These are phyloP conservation scores for Cystobasidium sp. DNA, from an alignment of 1,284 basidiomycete species.

Conservation along the genomic window DNA sequence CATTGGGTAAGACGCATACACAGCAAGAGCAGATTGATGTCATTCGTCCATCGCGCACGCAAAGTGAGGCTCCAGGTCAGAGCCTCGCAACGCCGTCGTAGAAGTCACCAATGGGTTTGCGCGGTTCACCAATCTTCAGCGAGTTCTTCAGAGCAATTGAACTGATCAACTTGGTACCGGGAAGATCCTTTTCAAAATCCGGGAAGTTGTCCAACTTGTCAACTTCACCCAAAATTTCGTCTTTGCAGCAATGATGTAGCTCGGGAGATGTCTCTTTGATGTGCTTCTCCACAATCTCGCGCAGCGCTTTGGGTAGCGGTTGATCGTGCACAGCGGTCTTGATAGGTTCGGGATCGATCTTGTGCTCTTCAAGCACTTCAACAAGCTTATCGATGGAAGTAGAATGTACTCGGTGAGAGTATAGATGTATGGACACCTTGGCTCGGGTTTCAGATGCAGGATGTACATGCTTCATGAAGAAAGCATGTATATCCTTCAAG, in stretches of 20 bases:
- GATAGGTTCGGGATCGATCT: conserved; percentile 70
- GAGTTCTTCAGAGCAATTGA: conserved; percentile 3
- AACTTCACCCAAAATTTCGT: conserved; percentile 24
- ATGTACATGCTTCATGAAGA: conserved; percentile 75
- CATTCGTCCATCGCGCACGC: neutral
- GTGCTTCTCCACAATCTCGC: conserved; percentile 18
- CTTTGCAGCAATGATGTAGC: conserved; percentile 23
- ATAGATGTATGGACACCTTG: conserved; percentile 73
- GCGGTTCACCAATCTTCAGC: conserved; percentile 5
- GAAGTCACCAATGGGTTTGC: conserved; percentile 20
- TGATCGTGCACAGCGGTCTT: conserved; percentile 60
- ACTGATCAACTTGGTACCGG: conserved; percentile 9
- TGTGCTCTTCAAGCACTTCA: conserved; percentile 57
- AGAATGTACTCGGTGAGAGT: conserved; percentile 62
- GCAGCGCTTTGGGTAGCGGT: neutral
- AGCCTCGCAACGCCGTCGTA: conserved; percentile 27
- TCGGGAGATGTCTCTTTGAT: conserved; percentile 1
- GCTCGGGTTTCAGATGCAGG: conserved; percentile 41
- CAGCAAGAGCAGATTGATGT: neutral
- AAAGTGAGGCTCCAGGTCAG: neutral
- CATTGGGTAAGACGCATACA: too few species aligned
- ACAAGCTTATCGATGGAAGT: conserved; percentile 52
- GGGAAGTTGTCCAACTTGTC: conserved; percentile 13
- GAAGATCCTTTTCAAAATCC: conserved; percentile 15
- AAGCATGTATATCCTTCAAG: conserved; percentile 72